Evolutionary conservation across 2,329 filamentous ascomycete genomes (phyloP), one percentile per base, ranked within the genome.

Genomic region (Cryphonectria radicalis): DNA sequence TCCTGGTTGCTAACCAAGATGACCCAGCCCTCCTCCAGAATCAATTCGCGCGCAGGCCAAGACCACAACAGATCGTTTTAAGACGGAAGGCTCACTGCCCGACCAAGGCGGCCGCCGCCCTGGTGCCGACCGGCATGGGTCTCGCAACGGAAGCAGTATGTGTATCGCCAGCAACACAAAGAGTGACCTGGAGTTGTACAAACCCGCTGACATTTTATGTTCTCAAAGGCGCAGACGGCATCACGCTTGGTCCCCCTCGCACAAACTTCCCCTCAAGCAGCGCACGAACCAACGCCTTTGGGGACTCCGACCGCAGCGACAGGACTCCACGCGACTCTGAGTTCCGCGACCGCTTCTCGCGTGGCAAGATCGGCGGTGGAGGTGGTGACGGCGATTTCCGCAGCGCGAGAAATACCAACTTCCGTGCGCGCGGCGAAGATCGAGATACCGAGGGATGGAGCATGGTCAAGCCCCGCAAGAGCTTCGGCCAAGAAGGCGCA

Each of bases 171-270:
- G 17, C 19, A 19, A 28, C n/a, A 11, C 37, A 40, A 40, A 8
- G 10, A 50, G 4, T n/a, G 13, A n/a, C 2, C 32, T 43, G 17
- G 53, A 11, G 25, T 11, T 13, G 11, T 37, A 53, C 43, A 28
- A 57, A 63, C 35, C 64, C 73, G 40, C 70, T 74, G 69, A 73
- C 79, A 32, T 40, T 40, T 74, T 74, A 69, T 78, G 7, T 19
- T 10, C 76, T 53, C 10, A 40, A 75, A 92, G 90, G 89, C 79
- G 83, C 88, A 77, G 95, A 97, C 76, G 94, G 97, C 74, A 92
- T 97, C 71, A 88, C 96, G 71, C 91, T 97, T 71, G 94, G 93
- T 19, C 94, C 94, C 28, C 93, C 94, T 1, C 93, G 93, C 80
- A 93, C 90, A 63, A 89, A 90, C 62, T 97, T 98, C 80, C 62